phyloP scores from a whole-genome alignment of 2,329 filamentous ascomycete species.

The Epichloe sibirici region DNA sequence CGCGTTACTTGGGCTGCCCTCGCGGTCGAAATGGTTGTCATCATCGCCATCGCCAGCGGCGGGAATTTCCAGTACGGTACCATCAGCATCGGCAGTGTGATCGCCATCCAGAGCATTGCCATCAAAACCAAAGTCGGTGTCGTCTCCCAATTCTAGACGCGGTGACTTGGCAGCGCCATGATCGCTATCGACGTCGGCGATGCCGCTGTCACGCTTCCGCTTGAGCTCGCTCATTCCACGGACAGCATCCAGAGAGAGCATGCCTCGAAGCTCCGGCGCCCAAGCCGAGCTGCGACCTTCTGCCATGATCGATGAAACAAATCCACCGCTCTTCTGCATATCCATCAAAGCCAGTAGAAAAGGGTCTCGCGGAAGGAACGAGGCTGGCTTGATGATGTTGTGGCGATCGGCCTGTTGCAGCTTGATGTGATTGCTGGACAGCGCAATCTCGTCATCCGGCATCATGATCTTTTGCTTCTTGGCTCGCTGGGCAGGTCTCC shows the following conservation, averaged over 20 bases:
- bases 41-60: conserved; percentile 31
- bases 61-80: conserved; percentile 53
- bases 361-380: conserved; percentile 78
- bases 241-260: conserved; percentile 77
- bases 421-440: conserved; percentile 68
- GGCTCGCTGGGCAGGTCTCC: conserved; percentile 58
- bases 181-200: conserved; percentile 65
- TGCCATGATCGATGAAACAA: conserved; percentile 76
- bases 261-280: conserved; percentile 86
- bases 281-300: conserved; percentile 67
- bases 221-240: conserved; percentile 71
- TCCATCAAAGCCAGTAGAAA: conserved; percentile 78
- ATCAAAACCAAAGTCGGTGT: conserved; percentile 40
- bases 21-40: conserved; percentile 31
- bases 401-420: conserved; percentile 76
- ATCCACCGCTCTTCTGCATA: conserved; percentile 82
- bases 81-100: conserved; percentile 43
- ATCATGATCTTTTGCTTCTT: conserved; percentile 68
- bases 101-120: conserved; percentile 39
- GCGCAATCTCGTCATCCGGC: conserved; percentile 69
- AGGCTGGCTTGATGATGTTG: conserved; percentile 70
- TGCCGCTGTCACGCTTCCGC: conserved; percentile 82
- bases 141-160: conserved; percentile 55
- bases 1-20: conserved; percentile 39
- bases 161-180: conserved; percentile 54